Base-by-base conservation (phyloP, 805 yeast species). In the Kodamaea jinghongensis region DNA sequence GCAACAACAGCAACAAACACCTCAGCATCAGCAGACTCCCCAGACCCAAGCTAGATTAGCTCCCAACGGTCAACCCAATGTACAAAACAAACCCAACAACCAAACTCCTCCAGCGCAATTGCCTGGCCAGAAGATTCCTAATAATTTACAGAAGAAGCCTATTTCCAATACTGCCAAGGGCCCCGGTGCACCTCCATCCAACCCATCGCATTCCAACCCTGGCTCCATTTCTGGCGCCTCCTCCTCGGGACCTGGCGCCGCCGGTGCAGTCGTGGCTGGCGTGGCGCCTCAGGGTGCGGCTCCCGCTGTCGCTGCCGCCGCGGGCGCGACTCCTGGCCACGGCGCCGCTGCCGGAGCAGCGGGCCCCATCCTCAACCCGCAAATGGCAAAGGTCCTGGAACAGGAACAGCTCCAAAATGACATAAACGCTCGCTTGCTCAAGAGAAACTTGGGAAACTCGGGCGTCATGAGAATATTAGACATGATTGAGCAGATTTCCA, bases 391-490 rank as follows among this genome's bases (percentile, higher is more conserved):
- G 20, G 14, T 34, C 17, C 27, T 13, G 28, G 41, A 37, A 22
- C 47, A 41, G 29, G 47, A 45, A 31, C 46, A 47, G 27, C 16
- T 45, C 17, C 51, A 61, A 31, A 57, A 52, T 33, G 68, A 65
- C 36, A 33, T 61, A 12, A 60, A 66, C 41, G 54, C 65, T 6
- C 57, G 62, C 34, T 56, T 67, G 11, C 54, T 63, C 45, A 66
- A 65, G 44, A 47, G 71, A 15, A 69, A 67, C 42, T 39, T 66
- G 33, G 75, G 73, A 6, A 68, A 69, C 54, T 68, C 73, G 17
- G 72, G 64, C 11, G 67, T 61, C 31, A 54, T 69, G 47, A 51
- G 73, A 27, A 48, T 67, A 12, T 46, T 68, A 32, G 73, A 69
- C 44, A 47, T 69, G 27, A 50, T 69, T 27, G 75, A 69, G 29